Base-by-base conservation (phyloP, 1,139 yeast genomes). In the Pichia sp. region DNA sequence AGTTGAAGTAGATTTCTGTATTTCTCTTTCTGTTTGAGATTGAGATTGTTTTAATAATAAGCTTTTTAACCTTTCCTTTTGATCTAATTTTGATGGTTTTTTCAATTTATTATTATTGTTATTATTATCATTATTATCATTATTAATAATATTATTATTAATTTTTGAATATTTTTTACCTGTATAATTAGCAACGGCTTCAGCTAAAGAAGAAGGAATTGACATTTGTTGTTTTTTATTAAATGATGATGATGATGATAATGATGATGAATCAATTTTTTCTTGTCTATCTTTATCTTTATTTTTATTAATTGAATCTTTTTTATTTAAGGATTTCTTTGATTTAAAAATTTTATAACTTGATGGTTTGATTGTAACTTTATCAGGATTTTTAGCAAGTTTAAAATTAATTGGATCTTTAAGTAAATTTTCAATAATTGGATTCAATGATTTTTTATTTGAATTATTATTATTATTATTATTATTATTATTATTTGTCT, bases 171-270 rank as follows among this genome's bases (percentile, higher is more conserved):
- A 73, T 54, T 70, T 74, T 54, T 69, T 71, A 24, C 80, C 81
- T 1, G 81, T 71, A 57, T 78, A 78, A 3, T 76, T 73, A 8
- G 81, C 80, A 32, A 78, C 76, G 3, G 82, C 82, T 57, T 76
- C 82, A 4, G 80, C 80, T 75, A 78, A 69, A 29, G 80, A 71
- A 51, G 63, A 69, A 5, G 80, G 78, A 52, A 70, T 68, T 30
- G 49, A 43, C 48, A 45, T 49, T 33, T 38, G n/a, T n/a, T n/a
- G n/a, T n/a, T n/a, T 31, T 27, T 39, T 39, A 35, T 39, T 41
- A 26, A 37, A 20, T 29, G n/a, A 8, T 20, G 11, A 7, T 22
- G 35, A 11, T 11, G 4, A 7, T 3, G 24, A 8, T 6, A 31
- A 29, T 30, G 28, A 30, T 36, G 23, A 27, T 37, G 39, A 27